Conservation (phyloP, 371 early-diverging fungal genomes). For the Mucor saturninus region DNA sequence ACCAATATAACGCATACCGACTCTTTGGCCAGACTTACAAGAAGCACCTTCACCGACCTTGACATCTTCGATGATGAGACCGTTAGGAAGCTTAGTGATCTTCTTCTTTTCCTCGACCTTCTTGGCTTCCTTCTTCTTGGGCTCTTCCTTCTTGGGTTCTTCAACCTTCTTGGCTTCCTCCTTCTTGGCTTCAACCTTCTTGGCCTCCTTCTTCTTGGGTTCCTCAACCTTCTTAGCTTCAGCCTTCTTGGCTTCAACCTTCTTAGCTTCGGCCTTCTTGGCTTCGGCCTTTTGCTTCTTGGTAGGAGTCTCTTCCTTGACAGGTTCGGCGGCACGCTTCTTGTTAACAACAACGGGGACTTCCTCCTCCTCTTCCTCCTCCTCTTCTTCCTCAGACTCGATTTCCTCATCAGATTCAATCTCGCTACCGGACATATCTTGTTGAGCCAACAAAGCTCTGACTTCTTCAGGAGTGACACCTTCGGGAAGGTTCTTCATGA, state of each 20-base stretch:
- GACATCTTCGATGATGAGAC: conserved; percentile 83
- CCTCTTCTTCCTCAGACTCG: conserved; percentile 28
- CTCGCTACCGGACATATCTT: conserved; percentile 51
- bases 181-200: conserved; percentile 43
- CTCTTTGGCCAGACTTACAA: conserved; percentile 83
- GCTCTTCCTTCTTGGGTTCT: conserved; percentile 35
- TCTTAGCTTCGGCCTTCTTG: conserved; percentile 39
- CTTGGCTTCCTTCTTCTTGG: conserved; percentile 45
- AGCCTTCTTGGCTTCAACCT: conserved; percentile 53
- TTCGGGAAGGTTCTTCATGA: conserved; percentile 21
- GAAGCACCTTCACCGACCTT: conserved; percentile 75
- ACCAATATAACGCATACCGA: conserved; percentile 92
- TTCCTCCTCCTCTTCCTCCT: conserved; percentile 40
- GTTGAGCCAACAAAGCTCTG: conserved; percentile 14
- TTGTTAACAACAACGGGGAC: conserved; percentile 45
- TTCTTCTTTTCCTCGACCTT: conserved; percentile 46
- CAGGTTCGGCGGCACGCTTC: conserved; percentile 41
- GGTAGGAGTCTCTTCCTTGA: conserved; percentile 33
- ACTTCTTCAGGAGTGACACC: conserved; percentile 15
- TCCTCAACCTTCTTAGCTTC: conserved; percentile 42
- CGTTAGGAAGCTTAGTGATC: conserved; percentile 64
- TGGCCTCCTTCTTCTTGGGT: conserved; percentile 37
- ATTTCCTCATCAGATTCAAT: conserved; percentile 48
- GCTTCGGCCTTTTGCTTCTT: conserved; percentile 46
- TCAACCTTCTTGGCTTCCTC: conserved; percentile 54